Evolutionary conservation across 139 green algal species (phyloP).

Genomic region (Asterochloris erici): DNA sequence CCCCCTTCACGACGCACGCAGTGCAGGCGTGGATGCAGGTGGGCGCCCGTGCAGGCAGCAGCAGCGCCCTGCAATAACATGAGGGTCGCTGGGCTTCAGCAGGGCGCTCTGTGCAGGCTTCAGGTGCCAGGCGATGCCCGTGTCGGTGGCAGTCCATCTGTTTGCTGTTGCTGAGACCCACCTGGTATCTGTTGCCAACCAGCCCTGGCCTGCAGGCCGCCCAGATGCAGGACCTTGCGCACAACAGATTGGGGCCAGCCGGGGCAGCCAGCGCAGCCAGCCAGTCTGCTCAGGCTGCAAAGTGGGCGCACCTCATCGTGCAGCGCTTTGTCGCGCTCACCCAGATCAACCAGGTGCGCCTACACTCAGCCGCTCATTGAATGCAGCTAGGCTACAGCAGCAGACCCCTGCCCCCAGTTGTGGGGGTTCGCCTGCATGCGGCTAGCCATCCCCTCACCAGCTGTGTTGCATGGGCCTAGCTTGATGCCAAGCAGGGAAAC

Average conservation of each 20-base stretch:
- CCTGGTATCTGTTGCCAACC: neutral
- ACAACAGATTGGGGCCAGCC: neutral
- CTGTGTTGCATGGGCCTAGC: no score
- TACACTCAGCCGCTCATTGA: no score
- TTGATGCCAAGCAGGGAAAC: no score
- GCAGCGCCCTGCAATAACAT: no score
- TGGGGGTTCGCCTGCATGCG: no score
- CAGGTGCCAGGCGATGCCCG: no score
- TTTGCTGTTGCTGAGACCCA: neutral
- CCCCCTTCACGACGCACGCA: slow-evolving; percentile 31
- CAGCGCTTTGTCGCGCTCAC: slow-evolving; percentile 56
- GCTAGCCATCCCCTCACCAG: no score
- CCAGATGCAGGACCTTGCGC: slow-evolving; percentile 28
- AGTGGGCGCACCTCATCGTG: slow-evolving; percentile 49
- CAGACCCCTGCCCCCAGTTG: no score
- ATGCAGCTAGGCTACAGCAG: no score
- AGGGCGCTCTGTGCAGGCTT: no score
- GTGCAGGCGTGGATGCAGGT: slow-evolving; percentile 52
- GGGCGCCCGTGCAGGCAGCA: no score
- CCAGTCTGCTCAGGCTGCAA: slow-evolving; percentile 43
- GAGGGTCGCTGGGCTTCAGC: no score
- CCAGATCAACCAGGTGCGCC: slow-evolving; percentile 49
- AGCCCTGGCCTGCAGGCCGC: slow-evolving; percentile 20
- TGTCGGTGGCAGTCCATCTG: neutral
- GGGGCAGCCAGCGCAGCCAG: neutral